Percentiles rank a stretch among this genome's conserved stretches.
Evolutionary conservation across 2,329 filamentous ascomycete genomes (phyloP).

Genomic region (Nemania sp.): DNA sequence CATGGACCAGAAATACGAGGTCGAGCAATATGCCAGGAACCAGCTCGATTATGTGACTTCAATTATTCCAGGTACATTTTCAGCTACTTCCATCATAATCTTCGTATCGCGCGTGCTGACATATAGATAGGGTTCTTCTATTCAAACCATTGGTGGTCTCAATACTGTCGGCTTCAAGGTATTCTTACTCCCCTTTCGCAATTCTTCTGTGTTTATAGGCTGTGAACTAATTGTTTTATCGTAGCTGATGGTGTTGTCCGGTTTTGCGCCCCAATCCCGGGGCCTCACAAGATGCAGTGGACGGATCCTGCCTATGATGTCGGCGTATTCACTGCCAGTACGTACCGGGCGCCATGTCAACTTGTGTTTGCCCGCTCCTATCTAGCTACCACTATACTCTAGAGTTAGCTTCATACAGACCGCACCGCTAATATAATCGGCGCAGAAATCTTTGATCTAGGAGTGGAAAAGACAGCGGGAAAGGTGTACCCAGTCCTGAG

Average conservation of each 20-base stretch:
- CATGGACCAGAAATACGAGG: conserved; percentile 32
- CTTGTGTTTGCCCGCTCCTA: not conserved
- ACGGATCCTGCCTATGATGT: conserved; percentile 26
- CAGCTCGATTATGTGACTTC: conserved; percentile 31
- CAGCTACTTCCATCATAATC: conserved; percentile 2
- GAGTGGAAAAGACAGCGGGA: conserved; percentile 26
- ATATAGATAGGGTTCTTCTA: conserved; percentile 27
- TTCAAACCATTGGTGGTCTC: conserved; percentile 26
- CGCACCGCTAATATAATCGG: conserved; percentile 17
- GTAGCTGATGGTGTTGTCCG: conserved; percentile 31
- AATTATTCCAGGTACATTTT: conserved; percentile 27
- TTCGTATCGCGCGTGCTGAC: conserved; percentile 4
- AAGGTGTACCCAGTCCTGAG: conserved; percentile 28
- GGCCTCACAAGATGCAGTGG: conserved; percentile 25
- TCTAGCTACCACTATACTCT: conserved; percentile 10
- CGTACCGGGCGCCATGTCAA: conserved; percentile 12
- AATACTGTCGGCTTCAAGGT: conserved; percentile 31
- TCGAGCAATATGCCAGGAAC: conserved; percentile 30
- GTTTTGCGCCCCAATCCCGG: conserved; percentile 25
- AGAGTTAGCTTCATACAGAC: conserved; percentile 9
- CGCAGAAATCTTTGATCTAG: conserved; percentile 26
- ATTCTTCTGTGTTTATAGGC: conserved; percentile 3
- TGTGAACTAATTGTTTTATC: conserved; percentile 20
- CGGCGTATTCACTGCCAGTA: conserved; percentile 29
- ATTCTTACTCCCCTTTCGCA: not conserved